These are phyloP conservation scores for Pyrenochaeta sp. DNA, from an alignment of 2,329 filamentous ascomycete species.

Conservation along the genomic window DNA sequence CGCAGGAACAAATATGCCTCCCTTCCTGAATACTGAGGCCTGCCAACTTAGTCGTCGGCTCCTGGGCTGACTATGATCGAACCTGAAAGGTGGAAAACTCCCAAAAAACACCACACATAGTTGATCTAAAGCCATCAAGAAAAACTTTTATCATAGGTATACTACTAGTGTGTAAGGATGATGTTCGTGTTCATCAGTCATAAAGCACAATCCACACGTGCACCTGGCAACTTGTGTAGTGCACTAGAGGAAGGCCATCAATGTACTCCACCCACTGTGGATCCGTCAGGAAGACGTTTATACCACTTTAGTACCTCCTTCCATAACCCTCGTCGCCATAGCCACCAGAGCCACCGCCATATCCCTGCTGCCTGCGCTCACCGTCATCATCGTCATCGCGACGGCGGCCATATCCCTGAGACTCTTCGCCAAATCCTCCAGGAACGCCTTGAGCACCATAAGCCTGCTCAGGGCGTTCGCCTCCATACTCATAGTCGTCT, in stretches of 20 bases:
- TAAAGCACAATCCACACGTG: neutral
- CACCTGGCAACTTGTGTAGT: no score
- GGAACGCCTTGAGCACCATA: conserved; percentile 19
- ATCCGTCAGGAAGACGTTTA: neutral
- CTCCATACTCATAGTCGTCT: conserved; percentile 17
- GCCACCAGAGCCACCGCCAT: conserved; percentile 19
- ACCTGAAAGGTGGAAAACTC: neutral
- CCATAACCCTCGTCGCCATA: conserved; percentile 31
- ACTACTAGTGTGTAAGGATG: neutral
- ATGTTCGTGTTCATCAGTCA: neutral
- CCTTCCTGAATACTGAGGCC: no score
- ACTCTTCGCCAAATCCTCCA: conserved; percentile 15
- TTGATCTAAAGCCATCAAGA: neutral
- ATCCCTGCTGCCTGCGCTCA: conserved; percentile 19
- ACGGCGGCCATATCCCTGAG: conserved; percentile 16
- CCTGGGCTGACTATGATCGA: no score
- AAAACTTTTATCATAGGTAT: neutral
- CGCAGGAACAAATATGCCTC: no score
- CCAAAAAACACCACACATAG: neutral
- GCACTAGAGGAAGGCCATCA: neutral
- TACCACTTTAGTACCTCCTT: conserved; percentile 22
- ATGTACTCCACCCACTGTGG: neutral
- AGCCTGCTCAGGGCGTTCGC: conserved; percentile 15
- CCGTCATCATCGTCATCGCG: conserved; percentile 21
- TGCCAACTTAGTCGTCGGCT: no score